Conservation (phyloP, 768 basidiomycete genomes). For the Mycena maculata region DNA sequence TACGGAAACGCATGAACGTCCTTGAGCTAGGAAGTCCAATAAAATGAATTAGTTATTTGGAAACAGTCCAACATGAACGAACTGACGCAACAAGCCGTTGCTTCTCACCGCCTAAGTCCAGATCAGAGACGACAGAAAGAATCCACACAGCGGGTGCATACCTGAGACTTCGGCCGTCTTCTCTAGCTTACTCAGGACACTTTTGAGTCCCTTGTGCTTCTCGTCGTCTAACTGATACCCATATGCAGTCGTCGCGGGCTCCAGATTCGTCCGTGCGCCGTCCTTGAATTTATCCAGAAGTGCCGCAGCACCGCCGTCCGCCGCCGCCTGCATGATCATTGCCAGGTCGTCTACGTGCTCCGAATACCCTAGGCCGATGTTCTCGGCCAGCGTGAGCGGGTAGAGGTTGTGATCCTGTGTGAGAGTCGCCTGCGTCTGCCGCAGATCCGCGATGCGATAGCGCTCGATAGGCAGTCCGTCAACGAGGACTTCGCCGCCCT, state of each 20-base stretch:
- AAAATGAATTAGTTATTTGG: neutral
- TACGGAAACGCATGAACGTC: conserved; percentile 34
- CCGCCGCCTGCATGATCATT: conserved; percentile 27
- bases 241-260: conserved; percentile 15
- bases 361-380: conserved; percentile 49
- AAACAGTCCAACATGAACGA: neutral
- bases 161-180: conserved; percentile 25
- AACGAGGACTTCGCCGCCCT: conserved; percentile 43
- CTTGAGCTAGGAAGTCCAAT: conserved; percentile 19
- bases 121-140: neutral
- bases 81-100: conserved; percentile 36
- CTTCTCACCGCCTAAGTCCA: conserved; percentile 27
- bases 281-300: conserved; percentile 29
- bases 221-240: conserved; percentile 29
- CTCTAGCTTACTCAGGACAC: conserved; percentile 15
- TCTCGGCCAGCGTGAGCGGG: conserved; percentile 52
- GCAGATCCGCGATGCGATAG: conserved; percentile 45
- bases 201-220: conserved; percentile 25
- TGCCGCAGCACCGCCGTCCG: conserved; percentile 28
- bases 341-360: conserved; percentile 19
- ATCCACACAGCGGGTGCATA: neutral
- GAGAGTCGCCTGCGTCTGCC: conserved; percentile 48
- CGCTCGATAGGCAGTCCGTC: conserved; percentile 48
- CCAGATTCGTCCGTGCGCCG: conserved; percentile 21
- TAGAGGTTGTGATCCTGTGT: conserved; percentile 52